Conservation (phyloP, 2,329 filamentous ascomycete genomes). For the Alternaria tenuissima region DNA sequence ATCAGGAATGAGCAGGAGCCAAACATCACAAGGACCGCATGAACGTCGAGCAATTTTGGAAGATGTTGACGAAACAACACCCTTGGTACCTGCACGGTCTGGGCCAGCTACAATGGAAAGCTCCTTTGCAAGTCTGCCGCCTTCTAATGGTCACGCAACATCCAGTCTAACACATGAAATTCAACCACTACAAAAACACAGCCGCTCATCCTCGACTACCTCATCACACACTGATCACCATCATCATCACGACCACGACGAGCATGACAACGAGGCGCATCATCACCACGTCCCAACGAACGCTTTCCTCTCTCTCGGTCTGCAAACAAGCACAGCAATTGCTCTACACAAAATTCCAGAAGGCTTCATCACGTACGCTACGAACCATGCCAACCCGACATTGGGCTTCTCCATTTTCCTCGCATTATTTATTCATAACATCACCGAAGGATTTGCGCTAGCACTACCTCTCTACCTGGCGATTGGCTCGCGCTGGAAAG, state of each 20-base stretch:
- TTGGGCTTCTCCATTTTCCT: slow-evolving; percentile 93
- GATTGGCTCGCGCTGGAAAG: slow-evolving; percentile 77
- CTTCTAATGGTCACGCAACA: slow-evolving; percentile 18
- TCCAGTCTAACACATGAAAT: slow-evolving; percentile 7
- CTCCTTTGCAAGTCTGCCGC: slow-evolving; percentile 26
- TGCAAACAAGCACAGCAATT: slow-evolving; percentile 95
- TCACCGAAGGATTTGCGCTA: slow-evolving; percentile 95
- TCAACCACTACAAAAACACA: slow-evolving; percentile 20
- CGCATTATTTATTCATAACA: slow-evolving; percentile 97
- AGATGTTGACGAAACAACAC: slow-evolving; percentile 37
- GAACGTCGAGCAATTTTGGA: slow-evolving; percentile 44
- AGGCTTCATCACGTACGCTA: slow-evolving; percentile 89
- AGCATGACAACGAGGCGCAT: slow-evolving; percentile 50
- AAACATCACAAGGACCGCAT: slow-evolving; percentile 33
- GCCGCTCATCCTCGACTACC: slow-evolving; percentile 23
- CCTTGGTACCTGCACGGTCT: slow-evolving; percentile 33
- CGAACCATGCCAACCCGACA: slow-evolving; percentile 91
- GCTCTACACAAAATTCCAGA: slow-evolving; percentile 95
- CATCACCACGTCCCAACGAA: slow-evolving; percentile 97
- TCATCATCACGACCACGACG: slow-evolving; percentile 8
- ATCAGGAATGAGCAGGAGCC: slow-evolving; percentile 29
- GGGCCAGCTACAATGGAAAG: slow-evolving; percentile 35
- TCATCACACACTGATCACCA: slow-evolving; percentile 18
- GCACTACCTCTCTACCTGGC: slow-evolving; percentile 92
- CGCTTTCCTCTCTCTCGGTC: slow-evolving; percentile 90